Evolutionary conservation across 768 basidiomycete genomes (phyloP), one percentile per base, ranked within the genome.

Genomic region (Termitomyces titanicus): DNA sequence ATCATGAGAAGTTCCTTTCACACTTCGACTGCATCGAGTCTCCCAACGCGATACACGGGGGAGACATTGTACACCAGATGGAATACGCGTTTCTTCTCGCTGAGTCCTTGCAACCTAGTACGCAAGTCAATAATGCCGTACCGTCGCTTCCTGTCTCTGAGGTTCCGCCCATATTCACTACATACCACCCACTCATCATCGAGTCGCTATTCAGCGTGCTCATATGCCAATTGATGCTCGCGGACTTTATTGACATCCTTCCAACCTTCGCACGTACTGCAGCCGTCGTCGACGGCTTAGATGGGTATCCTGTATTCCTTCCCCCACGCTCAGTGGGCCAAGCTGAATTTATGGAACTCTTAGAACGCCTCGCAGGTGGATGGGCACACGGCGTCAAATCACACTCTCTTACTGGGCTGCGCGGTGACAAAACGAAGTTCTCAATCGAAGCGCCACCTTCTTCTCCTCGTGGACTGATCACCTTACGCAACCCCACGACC

Each of bases 251-350:
- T 2, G 69, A 72, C 11, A 70, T 92, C 29, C 71, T 92, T 11
- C 77, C 81, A 8, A 79, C 82, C 0, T 93, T 94, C 62, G 72
- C 80, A 29, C 83, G 79, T 51, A 79, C 86, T 2, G 85, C 89
- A 0, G 70, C 79, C 12, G 72, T 92, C 24, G 83, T 94, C 8
- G 89, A 94, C 56, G 86, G 88, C 2, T 77, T 94, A 38, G 93
- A 94, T 66, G 92, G 92, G 0, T 93, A 91, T 68, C 93, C 93
- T 8, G 79, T 95, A 45, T 95, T 95, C 69, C 73, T 92, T 0
- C 89, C 91, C 9, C 89, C 93, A 13, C 77, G 93, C 31, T 92
- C 90, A 12, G 91, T 94, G 87, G 85, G 88, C 0, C 93, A 95
- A 64, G 91, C 91, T 10, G 92, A 94, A 70, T 94, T 93, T 61